Percentiles rank a stretch among this genome's conserved stretches.
These are phyloP conservation scores for Xylariales sp. DNA, from an alignment of 2,329 filamentous ascomycete genomes.

Conservation along the genomic window DNA sequence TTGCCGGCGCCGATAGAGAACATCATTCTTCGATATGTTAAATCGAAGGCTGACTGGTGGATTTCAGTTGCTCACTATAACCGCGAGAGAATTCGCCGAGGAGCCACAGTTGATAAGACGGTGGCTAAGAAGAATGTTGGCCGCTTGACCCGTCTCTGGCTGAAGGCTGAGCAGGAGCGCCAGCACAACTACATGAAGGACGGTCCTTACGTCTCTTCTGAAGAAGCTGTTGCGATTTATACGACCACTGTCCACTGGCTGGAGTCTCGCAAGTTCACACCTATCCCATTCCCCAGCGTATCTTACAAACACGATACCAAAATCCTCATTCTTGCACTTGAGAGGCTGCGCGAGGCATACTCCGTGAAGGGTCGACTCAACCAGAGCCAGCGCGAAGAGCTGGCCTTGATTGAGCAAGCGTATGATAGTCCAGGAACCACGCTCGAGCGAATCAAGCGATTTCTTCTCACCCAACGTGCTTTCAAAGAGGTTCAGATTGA, in stretches of 20 bases:
- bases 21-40: slow-evolving; percentile 96
- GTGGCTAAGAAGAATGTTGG: slow-evolving; percentile 99
- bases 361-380: slow-evolving; percentile 96
- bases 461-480: slow-evolving; percentile 91
- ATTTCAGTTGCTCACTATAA: slow-evolving; percentile 99
- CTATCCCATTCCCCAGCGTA: slow-evolving; percentile 96
- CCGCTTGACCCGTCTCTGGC: slow-evolving; percentile 88
- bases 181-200: slow-evolving; percentile 99
- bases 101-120: slow-evolving; percentile 97
- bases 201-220: slow-evolving; percentile 94
- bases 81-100: slow-evolving; percentile 90
- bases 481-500: slow-evolving; percentile 99
- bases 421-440: slow-evolving; percentile 98
- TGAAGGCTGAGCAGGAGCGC: slow-evolving; percentile 96
- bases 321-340: slow-evolving; percentile 91
- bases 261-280: slow-evolving; percentile 96
- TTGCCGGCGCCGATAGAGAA: slow-evolving; percentile 97
- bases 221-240: slow-evolving; percentile 97
- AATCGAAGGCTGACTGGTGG: slow-evolving; percentile 99
- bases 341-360: slow-evolving; percentile 90
- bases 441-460: slow-evolving; percentile 92
- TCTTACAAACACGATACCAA: slow-evolving; percentile 99
- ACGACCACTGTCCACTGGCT: slow-evolving; percentile 99
- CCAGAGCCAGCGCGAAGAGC: slow-evolving; percentile 93
- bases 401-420: slow-evolving; percentile 95